These are phyloP conservation scores for Monilinia polystroma DNA, from an alignment of 2,329 filamentous ascomycete genomes.

Conservation along the genomic window DNA sequence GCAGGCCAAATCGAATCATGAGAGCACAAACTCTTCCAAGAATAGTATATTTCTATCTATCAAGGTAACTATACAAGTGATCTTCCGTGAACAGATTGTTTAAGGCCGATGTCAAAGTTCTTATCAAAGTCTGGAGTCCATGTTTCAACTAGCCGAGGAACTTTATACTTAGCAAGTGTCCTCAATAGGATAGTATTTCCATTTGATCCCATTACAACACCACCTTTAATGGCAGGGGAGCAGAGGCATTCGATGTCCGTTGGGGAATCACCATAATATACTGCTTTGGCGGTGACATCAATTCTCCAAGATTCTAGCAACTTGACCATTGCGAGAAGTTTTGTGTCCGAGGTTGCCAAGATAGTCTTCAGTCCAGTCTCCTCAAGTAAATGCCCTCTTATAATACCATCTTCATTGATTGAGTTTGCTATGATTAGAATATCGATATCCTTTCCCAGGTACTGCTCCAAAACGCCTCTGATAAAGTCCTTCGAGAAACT, in stretches of 20 bases:
- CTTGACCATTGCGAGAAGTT: slow-evolving; percentile 31
- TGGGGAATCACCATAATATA: slow-evolving; percentile 39
- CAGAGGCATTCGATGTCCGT: slow-evolving; percentile 39
- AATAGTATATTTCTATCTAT: neutral
- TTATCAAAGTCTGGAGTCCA: slow-evolving; percentile 1
- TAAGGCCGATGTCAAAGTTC: neutral
- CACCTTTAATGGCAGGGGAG: slow-evolving; percentile 29
- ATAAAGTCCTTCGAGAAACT: slow-evolving; percentile 36
- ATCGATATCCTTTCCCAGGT: neutral
- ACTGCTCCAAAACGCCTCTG: slow-evolving; percentile 29
- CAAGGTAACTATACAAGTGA: neutral
- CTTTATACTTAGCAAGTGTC: neutral
- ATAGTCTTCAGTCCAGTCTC: slow-evolving; percentile 18
- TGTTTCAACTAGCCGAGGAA: neutral
- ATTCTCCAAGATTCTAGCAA: slow-evolving; percentile 25
- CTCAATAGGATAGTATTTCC: slow-evolving; percentile 29
- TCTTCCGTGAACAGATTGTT: neutral
- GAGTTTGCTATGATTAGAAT: slow-evolving; percentile 31
- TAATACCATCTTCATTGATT: slow-evolving; percentile 27
- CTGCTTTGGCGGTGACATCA: slow-evolving; percentile 10
- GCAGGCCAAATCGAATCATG: neutral
- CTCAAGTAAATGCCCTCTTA: slow-evolving; percentile 23
- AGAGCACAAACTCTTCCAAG: neutral
- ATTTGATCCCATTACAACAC: slow-evolving; percentile 33
- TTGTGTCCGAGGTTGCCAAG: slow-evolving; percentile 33